These are phyloP conservation scores for Pythium grandisporangium DNA, from an alignment of 352 stramenopile genomes.

Conservation along the genomic window DNA sequence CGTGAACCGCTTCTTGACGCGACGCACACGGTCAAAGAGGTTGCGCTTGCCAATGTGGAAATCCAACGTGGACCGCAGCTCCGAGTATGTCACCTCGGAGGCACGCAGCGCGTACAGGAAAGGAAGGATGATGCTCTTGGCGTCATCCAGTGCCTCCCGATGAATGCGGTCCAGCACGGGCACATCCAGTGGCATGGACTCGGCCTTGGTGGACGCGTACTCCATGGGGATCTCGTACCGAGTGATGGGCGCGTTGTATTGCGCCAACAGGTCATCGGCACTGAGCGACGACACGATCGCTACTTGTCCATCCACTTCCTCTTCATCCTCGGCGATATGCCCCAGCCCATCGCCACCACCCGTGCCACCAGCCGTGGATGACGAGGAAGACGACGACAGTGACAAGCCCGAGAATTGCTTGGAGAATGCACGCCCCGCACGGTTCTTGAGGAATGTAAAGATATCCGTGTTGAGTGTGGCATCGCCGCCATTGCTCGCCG, in stretches of 20 bases:
- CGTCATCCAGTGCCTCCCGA: conserved; percentile 29
- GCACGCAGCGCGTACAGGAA: conserved; percentile 45
- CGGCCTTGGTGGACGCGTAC: conserved; percentile 37
- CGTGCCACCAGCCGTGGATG: not conserved
- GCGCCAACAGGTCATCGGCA: conserved; percentile 36
- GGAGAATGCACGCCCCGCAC: conserved; percentile 48
- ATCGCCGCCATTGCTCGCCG: not conserved
- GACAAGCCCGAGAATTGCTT: conserved; percentile 43
- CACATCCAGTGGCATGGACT: conserved; percentile 48
- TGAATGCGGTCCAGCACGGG: conserved; percentile 34
- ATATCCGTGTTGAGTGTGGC: conserved; percentile 52
- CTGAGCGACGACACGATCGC: conserved; percentile 10
- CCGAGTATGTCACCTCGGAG: conserved; percentile 18
- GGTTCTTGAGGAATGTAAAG: conserved; percentile 71
- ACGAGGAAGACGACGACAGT: conserved; percentile 1
- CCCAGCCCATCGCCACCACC: conserved; percentile 9
- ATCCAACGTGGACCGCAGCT: conserved; percentile 32
- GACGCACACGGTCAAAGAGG: conserved; percentile 29
- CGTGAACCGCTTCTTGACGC: conserved; percentile 45
- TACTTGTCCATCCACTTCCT: conserved; percentile 19
- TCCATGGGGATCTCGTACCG: conserved; percentile 41
- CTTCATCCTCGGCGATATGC: conserved; percentile 36
- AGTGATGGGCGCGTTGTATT: conserved; percentile 37
- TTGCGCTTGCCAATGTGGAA: conserved; percentile 55
- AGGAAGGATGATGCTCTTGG: conserved; percentile 34